Base-by-base conservation (phyloP, 352 stramenopile species). In the Globisporangium carolinianum region DNA sequence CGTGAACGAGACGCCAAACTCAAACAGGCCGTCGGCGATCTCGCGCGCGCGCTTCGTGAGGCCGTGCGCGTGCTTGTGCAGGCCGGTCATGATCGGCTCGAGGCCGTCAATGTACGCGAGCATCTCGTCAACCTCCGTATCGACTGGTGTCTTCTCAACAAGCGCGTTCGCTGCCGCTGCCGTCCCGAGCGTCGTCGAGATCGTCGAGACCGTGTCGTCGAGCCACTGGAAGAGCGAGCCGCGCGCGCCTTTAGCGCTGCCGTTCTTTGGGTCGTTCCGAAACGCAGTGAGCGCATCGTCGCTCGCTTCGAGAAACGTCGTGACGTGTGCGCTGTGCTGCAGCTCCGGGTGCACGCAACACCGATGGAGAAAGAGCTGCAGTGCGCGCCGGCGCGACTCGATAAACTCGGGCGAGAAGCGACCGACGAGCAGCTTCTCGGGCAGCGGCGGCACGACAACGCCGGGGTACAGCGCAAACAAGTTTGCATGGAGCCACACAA, bases 1-100 rank as follows among this genome's bases (percentile, higher is more conserved):
- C 63, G 96, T 97, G 67, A 98, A 98, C 39, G 96, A 87, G 39
- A 98, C 82, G 18, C 96, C 95, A 72, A 98, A 98, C 71, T 99
- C 96, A 67, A 98, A 98, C 1, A 98, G 68, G 14, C 94, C 95
- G 56, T 98, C 96, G 2, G 96, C 93, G 55, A 98, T 97, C 77
- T 98, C 95, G 5, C 96, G 83, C 1, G 87, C 90, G 53, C 97
- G 91, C 56, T 97, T 95, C 5, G 97, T 97, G 45, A 99, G 76
- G 17, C 82, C 89, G 54, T 94, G 83, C 0, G 94, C 91, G 62
- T 99, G 96, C 63, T 97, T 96, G 55, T 96, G 87, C 8, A 99
- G 80, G 5, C 93, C 91, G 58, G 89, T 93, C 83, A 98, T 98
- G 69, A 98, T 97, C 18, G 87, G 89, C 59, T 98, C 89, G 1